Percentiles rank a stretch among this genome's conserved stretches.
phyloP scores from a whole-genome alignment of 805 yeast genomes.

The Maudiozyma turicensis region DNA sequence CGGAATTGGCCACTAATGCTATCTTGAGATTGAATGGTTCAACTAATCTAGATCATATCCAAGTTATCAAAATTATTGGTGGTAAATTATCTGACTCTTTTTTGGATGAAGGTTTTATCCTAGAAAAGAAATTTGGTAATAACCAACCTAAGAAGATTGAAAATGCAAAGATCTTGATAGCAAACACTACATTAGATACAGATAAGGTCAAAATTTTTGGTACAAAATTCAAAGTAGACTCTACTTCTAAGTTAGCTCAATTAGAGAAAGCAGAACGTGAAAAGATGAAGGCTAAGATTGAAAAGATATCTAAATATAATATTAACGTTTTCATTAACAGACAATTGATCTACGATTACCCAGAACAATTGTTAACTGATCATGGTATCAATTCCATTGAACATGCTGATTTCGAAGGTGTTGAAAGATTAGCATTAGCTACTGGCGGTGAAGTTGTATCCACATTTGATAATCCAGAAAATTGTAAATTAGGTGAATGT shows the following conservation, averaged over 20 bases:
- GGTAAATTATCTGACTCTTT: conserved; percentile 87
- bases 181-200: conserved; percentile 94
- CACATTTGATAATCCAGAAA: conserved; percentile 87
- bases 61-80: conserved; percentile 86
- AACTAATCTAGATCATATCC: conserved; percentile 84
- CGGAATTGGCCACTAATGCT: conserved; percentile 90
- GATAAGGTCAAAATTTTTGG: conserved; percentile 97
- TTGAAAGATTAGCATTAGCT: conserved; percentile 89
- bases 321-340: conserved; percentile 89
- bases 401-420: conserved; percentile 97
- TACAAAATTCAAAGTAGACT: conserved; percentile 93
- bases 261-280: conserved; percentile 88
- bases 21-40: conserved; percentile 79
- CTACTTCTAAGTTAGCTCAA: conserved; percentile 88
- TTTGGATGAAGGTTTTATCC: conserved; percentile 90
- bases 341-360: conserved; percentile 95
- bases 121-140: conserved; percentile 87
- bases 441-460: conserved; percentile 98
- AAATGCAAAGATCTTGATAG: conserved; percentile 80
- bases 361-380: conserved; percentile 90
- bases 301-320: conserved; percentile 77
- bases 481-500: conserved; percentile 79
- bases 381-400: conserved; percentile 83
- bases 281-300: conserved; percentile 85
- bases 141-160: conserved; percentile 81